Conservation (phyloP, 108 stramenopile genomes). For the Skeletonema grethae region DNA sequence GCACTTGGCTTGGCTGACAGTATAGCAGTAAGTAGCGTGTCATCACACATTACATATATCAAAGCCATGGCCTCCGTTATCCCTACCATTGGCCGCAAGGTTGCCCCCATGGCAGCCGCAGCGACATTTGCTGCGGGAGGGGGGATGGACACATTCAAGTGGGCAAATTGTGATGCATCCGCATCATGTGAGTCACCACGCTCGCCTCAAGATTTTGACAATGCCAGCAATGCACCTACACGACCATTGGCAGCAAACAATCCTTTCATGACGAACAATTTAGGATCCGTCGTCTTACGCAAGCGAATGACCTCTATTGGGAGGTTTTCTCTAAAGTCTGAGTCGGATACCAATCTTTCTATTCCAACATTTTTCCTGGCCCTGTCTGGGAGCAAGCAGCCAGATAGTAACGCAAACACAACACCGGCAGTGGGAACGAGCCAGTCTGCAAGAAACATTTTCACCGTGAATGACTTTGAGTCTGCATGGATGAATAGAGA, state of each 20-base stretch:
- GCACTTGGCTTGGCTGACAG: too few relatives aligned
- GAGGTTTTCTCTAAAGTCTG: slow-evolving; percentile 70
- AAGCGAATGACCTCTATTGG: slow-evolving; percentile 86
- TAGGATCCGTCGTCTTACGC: slow-evolving; percentile 15
- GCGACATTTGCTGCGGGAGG: slow-evolving; percentile 7
- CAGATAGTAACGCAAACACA: not conserved
- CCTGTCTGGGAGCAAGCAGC: slow-evolving; percentile 50
- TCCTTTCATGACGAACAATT: slow-evolving; percentile 4
- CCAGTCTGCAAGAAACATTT: slow-evolving; percentile 12
- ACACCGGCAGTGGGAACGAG: not conserved
- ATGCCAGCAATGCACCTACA: not conserved
- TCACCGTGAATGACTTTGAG: slow-evolving; percentile 63
- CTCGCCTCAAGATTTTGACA: not conserved
- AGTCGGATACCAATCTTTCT: slow-evolving; percentile 69
- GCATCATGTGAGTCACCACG: not conserved
- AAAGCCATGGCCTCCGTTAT: slow-evolving; percentile 12
- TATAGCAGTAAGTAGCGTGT: too few relatives aligned
- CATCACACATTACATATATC: too few relatives aligned
- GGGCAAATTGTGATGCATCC: not conserved
- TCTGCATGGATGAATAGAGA: slow-evolving; percentile 50
- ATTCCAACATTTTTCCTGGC: slow-evolving; percentile 75
- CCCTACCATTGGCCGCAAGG: slow-evolving; percentile 15
- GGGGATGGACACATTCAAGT: not conserved
- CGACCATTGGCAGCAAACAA: not conserved
- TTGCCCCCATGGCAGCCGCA: slow-evolving; percentile 21